Evolutionary conservation across 2,329 filamentous ascomycete species (phyloP).

Genomic region (Ophiostoma sp.): DNA sequence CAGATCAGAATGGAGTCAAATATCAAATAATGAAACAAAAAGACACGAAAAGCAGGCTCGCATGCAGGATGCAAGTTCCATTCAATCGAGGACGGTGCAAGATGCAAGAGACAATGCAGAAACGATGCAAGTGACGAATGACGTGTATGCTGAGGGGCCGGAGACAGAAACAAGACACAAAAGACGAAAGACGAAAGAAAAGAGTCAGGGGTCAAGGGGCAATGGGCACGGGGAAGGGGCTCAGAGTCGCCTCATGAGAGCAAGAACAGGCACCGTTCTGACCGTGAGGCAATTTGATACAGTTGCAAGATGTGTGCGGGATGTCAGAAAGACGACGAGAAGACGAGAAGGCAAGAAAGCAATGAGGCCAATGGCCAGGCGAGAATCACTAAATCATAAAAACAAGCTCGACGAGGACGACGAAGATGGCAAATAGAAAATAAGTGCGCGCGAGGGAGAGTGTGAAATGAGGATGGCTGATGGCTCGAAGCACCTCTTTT

Average conservation of each 20-base stretch:
- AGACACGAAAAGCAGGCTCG: background rate
- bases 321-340: background rate
- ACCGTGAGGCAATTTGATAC: background rate
- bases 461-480: conserved; percentile 8
- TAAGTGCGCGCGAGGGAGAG: background rate
- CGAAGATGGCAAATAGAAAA: background rate
- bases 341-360: background rate
- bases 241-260: background rate
- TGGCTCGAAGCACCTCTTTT: conserved; percentile 1
- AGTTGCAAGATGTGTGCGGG: background rate
- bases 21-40: background rate
- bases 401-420: background rate
- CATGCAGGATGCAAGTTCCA: background rate
- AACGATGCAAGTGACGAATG: conserved; percentile 4
- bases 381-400: background rate
- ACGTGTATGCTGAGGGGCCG: conserved; percentile 12
- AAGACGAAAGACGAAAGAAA: background rate
- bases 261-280: background rate
- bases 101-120: background rate
- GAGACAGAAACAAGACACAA: background rate
- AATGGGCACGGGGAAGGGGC: background rate
- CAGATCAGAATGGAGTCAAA: background rate
- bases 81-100: background rate
- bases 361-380: background rate
- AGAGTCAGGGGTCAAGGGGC: conserved; percentile 7